Conservation (phyloP, 441 rosid species). For the Brassica balearica region DNA sequence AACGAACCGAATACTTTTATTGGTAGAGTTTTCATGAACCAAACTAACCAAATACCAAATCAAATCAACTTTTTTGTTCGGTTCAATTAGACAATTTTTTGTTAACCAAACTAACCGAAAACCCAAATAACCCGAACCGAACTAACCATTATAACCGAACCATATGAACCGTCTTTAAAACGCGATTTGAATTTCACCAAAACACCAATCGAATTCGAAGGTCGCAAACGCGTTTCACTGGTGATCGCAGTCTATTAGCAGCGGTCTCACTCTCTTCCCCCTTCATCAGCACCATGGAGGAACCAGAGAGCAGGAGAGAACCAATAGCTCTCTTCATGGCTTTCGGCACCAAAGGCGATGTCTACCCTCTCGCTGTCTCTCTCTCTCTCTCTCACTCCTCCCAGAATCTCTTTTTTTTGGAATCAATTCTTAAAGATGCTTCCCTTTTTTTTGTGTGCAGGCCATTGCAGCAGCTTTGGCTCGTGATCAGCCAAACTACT, state of each 20-base stretch:
- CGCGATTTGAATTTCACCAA: conserved; percentile 1
- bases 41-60: background rate
- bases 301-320: conserved; percentile 45
- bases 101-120: background rate
- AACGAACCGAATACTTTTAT: background rate
- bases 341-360: conserved; percentile 95
- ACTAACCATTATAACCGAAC: background rate
- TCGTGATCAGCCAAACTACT: conserved; percentile 56
- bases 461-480: conserved; percentile 86
- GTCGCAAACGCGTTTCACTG: background rate
- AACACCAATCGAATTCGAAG: conserved; percentile 1
- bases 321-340: conserved; percentile 78
- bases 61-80: background rate
- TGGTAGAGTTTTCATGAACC: background rate
- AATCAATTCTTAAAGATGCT: conserved; percentile 5
- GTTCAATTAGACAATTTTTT: background rate
- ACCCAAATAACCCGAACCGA: background rate
- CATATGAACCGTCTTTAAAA: background rate
- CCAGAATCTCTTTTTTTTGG: conserved; percentile 10
- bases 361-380: conserved; percentile 72
- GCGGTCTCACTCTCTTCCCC: background rate
- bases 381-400: background rate
- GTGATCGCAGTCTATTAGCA: background rate
- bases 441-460: conserved; percentile 44
- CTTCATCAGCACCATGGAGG: conserved; percentile 32